Percentiles rank a stretch among this genome's conserved stretches.
phyloP scores from a whole-genome alignment of 148 eudicot genomes.

The Chenopodium quinoa region DNA sequence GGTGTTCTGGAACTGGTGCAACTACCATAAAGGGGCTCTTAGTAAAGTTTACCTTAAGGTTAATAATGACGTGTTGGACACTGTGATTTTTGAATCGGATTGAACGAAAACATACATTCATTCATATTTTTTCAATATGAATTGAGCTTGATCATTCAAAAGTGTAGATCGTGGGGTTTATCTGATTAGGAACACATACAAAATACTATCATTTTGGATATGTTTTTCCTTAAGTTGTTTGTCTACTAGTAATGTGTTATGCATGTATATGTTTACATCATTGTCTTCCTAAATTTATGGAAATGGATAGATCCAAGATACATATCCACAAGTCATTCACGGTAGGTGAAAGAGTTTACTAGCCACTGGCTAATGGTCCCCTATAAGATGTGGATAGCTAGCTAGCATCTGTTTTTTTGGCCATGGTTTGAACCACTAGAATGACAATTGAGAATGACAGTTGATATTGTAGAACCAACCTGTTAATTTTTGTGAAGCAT shows the following conservation, averaged over 20 bases:
- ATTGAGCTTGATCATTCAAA: not conserved
- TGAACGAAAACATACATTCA: too few species aligned
- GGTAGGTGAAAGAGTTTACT: conserved; percentile 23
- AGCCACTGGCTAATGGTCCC: conserved; percentile 24
- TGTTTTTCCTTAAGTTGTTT: not conserved
- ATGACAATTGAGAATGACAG: conserved; percentile 17
- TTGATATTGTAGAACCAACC: conserved; percentile 9
- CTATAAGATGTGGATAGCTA: conserved; percentile 24
- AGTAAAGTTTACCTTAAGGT: not conserved
- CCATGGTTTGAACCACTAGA: conserved; percentile 22
- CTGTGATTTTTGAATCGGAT: not conserved
- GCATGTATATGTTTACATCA: not conserved
- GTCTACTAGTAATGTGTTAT: not conserved
- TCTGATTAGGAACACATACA: not conserved
- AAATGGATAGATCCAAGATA: conserved; percentile 8
- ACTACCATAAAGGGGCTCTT: not conserved
- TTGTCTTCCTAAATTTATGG: conserved; percentile 17
- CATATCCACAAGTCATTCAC: not conserved
- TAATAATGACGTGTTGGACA: not conserved
- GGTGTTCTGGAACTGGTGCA: not conserved
- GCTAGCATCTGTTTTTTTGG: not conserved
- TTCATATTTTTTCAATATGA: not conserved
- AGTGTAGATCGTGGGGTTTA: not conserved
- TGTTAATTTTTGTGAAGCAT: conserved; percentile 17
- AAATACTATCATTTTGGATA: too few species aligned